Evolutionary conservation across 2,329 filamentous ascomycete species (phyloP).

Genomic region (Diplodia mutila): DNA sequence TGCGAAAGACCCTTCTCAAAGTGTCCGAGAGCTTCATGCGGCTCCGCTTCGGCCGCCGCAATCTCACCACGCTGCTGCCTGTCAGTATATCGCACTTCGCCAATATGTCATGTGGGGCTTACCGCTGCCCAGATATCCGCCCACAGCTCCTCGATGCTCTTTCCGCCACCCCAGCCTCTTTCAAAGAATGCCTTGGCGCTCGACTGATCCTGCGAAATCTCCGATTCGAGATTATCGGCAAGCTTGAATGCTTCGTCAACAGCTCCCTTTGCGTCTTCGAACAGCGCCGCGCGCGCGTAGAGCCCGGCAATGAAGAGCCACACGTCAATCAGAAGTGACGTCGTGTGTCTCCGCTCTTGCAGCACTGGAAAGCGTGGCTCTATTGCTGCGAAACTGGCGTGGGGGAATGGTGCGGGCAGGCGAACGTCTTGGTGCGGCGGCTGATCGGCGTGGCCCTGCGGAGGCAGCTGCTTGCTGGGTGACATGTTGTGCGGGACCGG

Average conservation of each 20-base stretch:
- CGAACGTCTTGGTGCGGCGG: constrained; percentile 50
- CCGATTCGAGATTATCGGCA: constrained; percentile 69
- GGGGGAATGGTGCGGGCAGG: constrained; percentile 46
- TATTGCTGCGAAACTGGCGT: constrained; percentile 38
- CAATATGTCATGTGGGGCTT: constrained; percentile 42
- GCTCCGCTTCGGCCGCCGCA: constrained; percentile 62
- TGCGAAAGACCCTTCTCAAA: constrained; percentile 84
- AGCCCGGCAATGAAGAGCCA: constrained; percentile 91
- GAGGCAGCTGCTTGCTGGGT: constrained; percentile 40
- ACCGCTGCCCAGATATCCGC: constrained; percentile 83
- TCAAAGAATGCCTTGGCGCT: constrained; percentile 65
- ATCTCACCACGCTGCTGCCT: constrained; percentile 67
- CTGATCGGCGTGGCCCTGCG: constrained; percentile 45
- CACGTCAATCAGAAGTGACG: constrained; percentile 70
- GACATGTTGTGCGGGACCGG: constrained; percentile 47
- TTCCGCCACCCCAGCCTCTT: constrained; percentile 76
- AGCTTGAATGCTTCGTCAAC: constrained; percentile 81
- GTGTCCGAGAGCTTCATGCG: constrained; percentile 71
- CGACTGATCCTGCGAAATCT: constrained; percentile 65
- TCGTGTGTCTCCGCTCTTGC: constrained; percentile 59
- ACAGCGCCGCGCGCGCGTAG: constrained; percentile 79
- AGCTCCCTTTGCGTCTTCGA: constrained; percentile 78
- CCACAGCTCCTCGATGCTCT: constrained; percentile 82
- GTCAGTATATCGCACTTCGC: constrained; percentile 29
- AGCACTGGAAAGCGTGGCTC: constrained; percentile 55